Base-by-base conservation (phyloP, 495 filamentous ascomycete genomes). In the Letharia columbiana region DNA sequence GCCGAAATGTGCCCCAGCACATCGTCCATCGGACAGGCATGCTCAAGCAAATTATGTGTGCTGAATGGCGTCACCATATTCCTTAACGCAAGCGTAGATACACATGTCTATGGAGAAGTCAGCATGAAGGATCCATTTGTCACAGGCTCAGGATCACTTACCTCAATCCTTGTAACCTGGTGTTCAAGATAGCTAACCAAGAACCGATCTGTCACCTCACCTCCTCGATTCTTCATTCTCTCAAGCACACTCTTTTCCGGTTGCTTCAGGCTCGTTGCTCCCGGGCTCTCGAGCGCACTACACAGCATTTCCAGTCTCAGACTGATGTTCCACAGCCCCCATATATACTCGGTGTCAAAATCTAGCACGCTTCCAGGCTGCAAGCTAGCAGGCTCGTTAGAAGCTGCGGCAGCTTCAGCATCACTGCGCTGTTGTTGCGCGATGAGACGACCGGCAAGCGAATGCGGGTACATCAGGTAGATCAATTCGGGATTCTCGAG, bases 401-500 rank as follows among this genome's bases (percentile, higher is more conserved):
- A 75, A 10, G 66, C 69, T 18, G 73, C 71, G 13, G 73, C 71
- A n/a, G 75, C 69, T 61, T 77, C 76, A 33, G 78, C 73, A 54
- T 77, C 77, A 8, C 72, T 77, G 15, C 72, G 71, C 66, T 86
- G 82, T 56, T 87, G 86, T 69, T 86, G 81, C 60, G 77, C 84
- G 64, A 72, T 86, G 76, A 86, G 86, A 75, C 94, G 86, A 56
- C 91, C 91, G n/a, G 89, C 85, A 20, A 99, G 83, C 15, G 87
- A 80, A 70, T 93, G 90, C 3, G 94, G 92, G 73, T 95, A 98
- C 73, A 98, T 90, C 47, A 96, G 84, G 74, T 93, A 96, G 62
- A 99, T 87, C 62, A 90, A 87, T 74, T 99, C 94, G 7, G 95
- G 94, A 74, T 99, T 99, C 73, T 99, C 94, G 11, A 99, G 84